phyloP scores from a whole-genome alignment of 768 basidiomycete genomes.

The Ramaria rubella region DNA sequence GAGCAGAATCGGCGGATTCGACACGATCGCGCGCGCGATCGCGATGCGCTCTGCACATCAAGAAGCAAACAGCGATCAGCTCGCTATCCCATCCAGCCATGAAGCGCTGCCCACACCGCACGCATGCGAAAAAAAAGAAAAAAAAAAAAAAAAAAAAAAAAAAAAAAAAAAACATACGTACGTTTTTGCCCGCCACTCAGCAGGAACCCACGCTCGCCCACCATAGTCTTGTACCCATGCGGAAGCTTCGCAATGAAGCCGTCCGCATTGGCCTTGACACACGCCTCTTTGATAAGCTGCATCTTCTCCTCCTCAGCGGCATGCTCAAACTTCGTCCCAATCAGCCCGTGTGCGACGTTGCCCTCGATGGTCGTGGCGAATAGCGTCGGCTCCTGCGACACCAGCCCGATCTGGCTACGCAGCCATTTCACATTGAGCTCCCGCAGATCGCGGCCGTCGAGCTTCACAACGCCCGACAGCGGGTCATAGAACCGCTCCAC shows the following conservation, averaged over 20 bases:
- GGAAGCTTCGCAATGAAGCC: constrained; percentile 82
- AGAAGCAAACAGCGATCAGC: neutral
- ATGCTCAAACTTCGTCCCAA: constrained; percentile 63
- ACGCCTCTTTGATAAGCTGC: constrained; percentile 73
- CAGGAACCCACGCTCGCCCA: constrained; percentile 83
- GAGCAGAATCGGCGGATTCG: constrained; percentile 79
- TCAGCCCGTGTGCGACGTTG: constrained; percentile 82
- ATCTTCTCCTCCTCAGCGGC: constrained; percentile 69
- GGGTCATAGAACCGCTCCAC: constrained; percentile 91
- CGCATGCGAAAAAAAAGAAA: no score
- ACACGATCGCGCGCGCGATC: constrained; percentile 85
- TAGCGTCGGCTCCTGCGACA: constrained; percentile 81
- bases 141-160: no score
- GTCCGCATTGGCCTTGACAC: constrained; percentile 84
- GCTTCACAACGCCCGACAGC: constrained; percentile 51
- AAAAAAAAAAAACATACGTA: no score
- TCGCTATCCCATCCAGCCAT: neutral
- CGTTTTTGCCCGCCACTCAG: constrained; percentile 80
- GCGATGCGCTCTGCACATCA: constrained; percentile 61
- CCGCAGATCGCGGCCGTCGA: constrained; percentile 71
- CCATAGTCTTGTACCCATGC: constrained; percentile 78
- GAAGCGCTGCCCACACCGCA: no score
- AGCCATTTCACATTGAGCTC: constrained; percentile 81
- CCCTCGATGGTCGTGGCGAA: constrained; percentile 79
- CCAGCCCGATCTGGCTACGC: constrained; percentile 79